Base-by-base conservation (phyloP, 2,329 filamentous ascomycete species). In the Alternaria burnsii region DNA sequence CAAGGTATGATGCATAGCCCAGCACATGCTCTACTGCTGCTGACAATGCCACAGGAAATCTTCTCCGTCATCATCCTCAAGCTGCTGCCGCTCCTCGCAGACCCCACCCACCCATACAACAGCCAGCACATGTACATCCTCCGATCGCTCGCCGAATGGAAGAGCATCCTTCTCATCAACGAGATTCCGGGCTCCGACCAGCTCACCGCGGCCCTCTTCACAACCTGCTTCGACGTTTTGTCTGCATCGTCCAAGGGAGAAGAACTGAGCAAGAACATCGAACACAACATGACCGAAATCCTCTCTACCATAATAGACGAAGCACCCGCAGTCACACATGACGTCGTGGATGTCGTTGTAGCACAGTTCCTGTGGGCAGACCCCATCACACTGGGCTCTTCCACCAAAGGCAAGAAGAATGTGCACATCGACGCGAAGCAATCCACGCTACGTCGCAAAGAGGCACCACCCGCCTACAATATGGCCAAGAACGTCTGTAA, bases 401-500 rank as follows among this genome's bases (percentile, higher is more conserved):
- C 72, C 30, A 67, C 71, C 59, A 83, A 88, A 43, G 84, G 83
- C 62, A 89, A 86, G 72, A 82, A 78, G 69, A 71, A 63, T 79
- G 82, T 56, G 79, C 85, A 68, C 71, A 74, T 88, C 10, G 91
- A 94, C 72, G 88, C 88, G 42, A 93, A 88, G 71, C 94, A 97
- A 75, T 91, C 89, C 1, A 97, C 91, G 0, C 84, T 97, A 18
- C 83, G 92, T n/a, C 83, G 92, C 54, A 97, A 96, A 74, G 91
- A 95, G 64, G 91, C 96, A 57, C 94, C 95, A 1, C 88, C 93
- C 16, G 94, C 95, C 1, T 99, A 99, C 81, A 91, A 95, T 74
- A 97, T 98, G 91, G 94, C 95, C 22, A 97, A 96, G 79, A 92
- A 91, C 3, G 89, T 99, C 44, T 99, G 95, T 82, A 95, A 93